A percentile compares a stretch with the other conserved stretches of the same genome.
Evolutionary conservation across 2,329 filamentous ascomycete species (phyloP).

Genomic region (Parastagonospora avenae): DNA sequence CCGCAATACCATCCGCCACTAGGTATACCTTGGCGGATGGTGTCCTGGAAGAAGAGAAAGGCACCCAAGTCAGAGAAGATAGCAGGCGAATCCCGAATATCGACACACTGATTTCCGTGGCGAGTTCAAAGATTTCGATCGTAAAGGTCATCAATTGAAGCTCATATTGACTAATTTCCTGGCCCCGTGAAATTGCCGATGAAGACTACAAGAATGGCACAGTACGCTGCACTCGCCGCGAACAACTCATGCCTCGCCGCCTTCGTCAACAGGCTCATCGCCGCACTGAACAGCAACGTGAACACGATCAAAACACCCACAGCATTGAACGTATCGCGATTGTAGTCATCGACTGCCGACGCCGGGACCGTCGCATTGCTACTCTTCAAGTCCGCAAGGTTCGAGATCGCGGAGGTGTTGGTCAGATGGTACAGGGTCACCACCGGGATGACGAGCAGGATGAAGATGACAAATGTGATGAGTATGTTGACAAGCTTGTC

Average conservation of each 20-base stretch:
- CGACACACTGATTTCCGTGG: no score
- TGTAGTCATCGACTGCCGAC: constrained; percentile 14
- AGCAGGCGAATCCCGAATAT: no score
- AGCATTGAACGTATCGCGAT: constrained; percentile 44
- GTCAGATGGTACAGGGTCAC: constrained; percentile 49
- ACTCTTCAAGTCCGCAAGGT: background rate
- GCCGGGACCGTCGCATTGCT: background rate
- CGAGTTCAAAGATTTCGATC: no score
- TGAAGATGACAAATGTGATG: constrained; percentile 52
- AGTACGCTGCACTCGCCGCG: constrained; percentile 47
- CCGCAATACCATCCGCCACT: no score
- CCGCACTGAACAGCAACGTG: constrained; percentile 45
- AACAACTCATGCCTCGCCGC: constrained; percentile 46
- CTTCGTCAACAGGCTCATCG: constrained; percentile 45
- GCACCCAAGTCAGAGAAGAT: no score
- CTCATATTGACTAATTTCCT: constrained; percentile 22
- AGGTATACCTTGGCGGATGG: no score
- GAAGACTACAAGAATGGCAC: constrained; percentile 48
- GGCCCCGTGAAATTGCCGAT: constrained; percentile 48
- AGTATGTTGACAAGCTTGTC: constrained; percentile 49
- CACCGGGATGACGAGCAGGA: constrained; percentile 49
- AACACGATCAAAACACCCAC: constrained; percentile 52
- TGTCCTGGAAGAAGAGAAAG: no score
- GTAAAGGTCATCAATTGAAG: no score
- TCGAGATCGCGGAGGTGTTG: constrained; percentile 10